Conservation (phyloP, 2,329 filamentous ascomycete species). For the Xylaria sp. region DNA sequence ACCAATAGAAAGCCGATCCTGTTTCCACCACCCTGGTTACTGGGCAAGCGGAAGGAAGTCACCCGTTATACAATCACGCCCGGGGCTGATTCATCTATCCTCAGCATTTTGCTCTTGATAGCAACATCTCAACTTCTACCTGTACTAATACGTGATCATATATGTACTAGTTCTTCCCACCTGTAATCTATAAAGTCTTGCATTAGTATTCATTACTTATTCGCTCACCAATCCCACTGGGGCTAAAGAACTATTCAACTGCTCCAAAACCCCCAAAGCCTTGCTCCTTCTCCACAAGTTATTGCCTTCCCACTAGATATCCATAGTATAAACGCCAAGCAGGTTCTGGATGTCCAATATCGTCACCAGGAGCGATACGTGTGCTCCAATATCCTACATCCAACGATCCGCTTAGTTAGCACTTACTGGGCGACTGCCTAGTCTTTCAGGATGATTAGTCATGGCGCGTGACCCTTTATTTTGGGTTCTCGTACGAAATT, state of each 20-base stretch:
- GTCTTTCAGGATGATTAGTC: background rate
- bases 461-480: slow-evolving; percentile 21
- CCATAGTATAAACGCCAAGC: background rate
- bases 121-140: background rate
- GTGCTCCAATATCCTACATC: background rate
- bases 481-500: slow-evolving; percentile 43
- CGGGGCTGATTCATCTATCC: background rate
- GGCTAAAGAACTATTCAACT: background rate
- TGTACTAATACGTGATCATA: slow-evolving; percentile 18
- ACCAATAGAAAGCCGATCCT: slow-evolving; percentile 29
- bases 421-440: background rate
- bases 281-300: too few species aligned
- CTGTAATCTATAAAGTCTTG: slow-evolving; percentile 3
- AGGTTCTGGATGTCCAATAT: background rate
- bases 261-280: background rate
- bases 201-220: background rate
- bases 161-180: slow-evolving; percentile 12
- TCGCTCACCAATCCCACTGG: background rate
- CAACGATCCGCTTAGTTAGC: too few species aligned
- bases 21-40: slow-evolving; percentile 13
- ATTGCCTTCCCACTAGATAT: background rate
- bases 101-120: background rate
- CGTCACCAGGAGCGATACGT: background rate
- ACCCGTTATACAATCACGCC: slow-evolving; percentile 23
- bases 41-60: slow-evolving; percentile 15